phyloP scores from a whole-genome alignment of 495 filamentous ascomycete species.

The Penicillium antarcticum region DNA sequence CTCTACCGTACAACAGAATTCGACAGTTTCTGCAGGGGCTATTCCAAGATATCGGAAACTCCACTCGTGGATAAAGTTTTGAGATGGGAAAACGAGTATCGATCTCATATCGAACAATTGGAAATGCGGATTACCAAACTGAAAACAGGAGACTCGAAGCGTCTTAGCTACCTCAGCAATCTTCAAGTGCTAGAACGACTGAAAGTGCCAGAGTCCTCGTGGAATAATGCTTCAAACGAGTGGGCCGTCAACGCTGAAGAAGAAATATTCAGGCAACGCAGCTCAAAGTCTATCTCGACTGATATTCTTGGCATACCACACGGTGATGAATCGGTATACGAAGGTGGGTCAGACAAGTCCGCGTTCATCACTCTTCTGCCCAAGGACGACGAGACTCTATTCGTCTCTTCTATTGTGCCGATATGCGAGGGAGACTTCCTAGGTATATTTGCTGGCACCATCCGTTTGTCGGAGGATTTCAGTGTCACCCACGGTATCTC shows the following conservation, averaged over 20 bases:
- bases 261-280: constrained; percentile 3
- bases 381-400: constrained; percentile 3
- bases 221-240: constrained; percentile 12
- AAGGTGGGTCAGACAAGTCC: constrained; percentile 11
- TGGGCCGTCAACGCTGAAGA: constrained; percentile 3
- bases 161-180: background rate
- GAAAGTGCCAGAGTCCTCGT: constrained; percentile 7
- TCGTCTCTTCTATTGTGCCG: constrained; percentile 11
- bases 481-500: constrained; percentile 9
- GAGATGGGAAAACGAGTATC: constrained; percentile 13
- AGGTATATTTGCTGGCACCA: constrained; percentile 17
- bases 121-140: constrained; percentile 9
- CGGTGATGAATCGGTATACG: background rate
- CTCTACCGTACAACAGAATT: constrained; percentile 20
- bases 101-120: constrained; percentile 16
- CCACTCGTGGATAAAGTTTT: constrained; percentile 11
- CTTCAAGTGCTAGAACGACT: constrained; percentile 4
- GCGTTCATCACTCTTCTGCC: constrained; percentile 10
- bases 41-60: constrained; percentile 5
- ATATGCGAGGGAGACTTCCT: constrained; percentile 15
- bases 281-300: background rate
- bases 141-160: background rate
- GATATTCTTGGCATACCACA: background rate
- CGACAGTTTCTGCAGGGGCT: constrained; percentile 16
- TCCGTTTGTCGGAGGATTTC: constrained; percentile 17